Percentiles rank a stretch among this genome's conserved stretches.
These are phyloP conservation scores for Neospermospora avenae DNA, from an alignment of 2,329 filamentous ascomycete genomes.

Conservation along the genomic window DNA sequence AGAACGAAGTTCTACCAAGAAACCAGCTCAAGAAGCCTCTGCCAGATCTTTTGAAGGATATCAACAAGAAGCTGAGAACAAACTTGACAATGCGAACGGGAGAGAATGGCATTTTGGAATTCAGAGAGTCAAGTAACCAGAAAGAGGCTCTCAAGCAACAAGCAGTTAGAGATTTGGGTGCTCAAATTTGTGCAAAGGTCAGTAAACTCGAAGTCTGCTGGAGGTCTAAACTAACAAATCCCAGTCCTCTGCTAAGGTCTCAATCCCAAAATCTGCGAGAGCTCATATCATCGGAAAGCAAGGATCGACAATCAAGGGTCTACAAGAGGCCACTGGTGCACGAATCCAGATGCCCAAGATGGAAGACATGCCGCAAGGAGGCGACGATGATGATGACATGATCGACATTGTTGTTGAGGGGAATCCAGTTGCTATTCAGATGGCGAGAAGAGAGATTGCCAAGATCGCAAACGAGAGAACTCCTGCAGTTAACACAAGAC, in stretches of 20 bases:
- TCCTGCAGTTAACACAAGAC: constrained; percentile 74
- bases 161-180: constrained; percentile 84
- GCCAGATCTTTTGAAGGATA: constrained; percentile 80
- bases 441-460: constrained; percentile 79
- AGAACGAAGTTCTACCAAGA: constrained; percentile 68
- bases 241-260: constrained; percentile 66
- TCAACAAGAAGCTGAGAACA: constrained; percentile 88
- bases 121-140: constrained; percentile 80
- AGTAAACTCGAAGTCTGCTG: not conserved
- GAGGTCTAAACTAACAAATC: constrained; percentile 15
- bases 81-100: constrained; percentile 74
- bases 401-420: constrained; percentile 90
- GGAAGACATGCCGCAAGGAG: constrained; percentile 54
- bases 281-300: constrained; percentile 91
- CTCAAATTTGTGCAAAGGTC: constrained; percentile 84
- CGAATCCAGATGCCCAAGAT: constrained; percentile 84
- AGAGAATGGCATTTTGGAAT: constrained; percentile 70
- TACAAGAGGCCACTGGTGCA: constrained; percentile 87
- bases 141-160: constrained; percentile 71
- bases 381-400: constrained; percentile 75
- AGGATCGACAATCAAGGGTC: constrained; percentile 83
- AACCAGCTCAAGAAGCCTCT: constrained; percentile 80
- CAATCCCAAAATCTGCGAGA: constrained; percentile 78
- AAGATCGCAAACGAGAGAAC: constrained; percentile 85
- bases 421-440: constrained; percentile 80